Base-by-base conservation (phyloP, 75 land plant species). In the Pinus tabuliformis region DNA sequence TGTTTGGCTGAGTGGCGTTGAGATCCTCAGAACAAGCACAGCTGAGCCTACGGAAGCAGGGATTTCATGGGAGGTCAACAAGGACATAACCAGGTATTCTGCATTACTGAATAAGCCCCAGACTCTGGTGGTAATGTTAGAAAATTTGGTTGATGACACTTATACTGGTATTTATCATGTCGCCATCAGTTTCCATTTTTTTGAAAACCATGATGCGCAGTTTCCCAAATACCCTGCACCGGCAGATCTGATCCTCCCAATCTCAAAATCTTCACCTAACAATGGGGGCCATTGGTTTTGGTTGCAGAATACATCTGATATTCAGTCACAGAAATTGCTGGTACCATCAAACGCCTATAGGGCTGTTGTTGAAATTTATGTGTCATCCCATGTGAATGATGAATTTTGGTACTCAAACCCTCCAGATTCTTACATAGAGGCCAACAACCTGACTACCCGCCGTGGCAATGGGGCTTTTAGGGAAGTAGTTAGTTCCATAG, bases 161-260 rank as follows among this genome's bases (percentile, higher is more conserved):
- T 97, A 94, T 73, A 92, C 94, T 52, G 99, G 99, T 6, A 58
- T 95, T 6, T 97, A 90, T 87, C 91, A 89, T 78, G 95, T 94
- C 59, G 87, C 87, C 21, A 16, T 91, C n/a, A 75, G 78, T 18
- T 16, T 88, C 54, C 82, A 92, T 74, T 92, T 95, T 78, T 97
- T 92, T 80, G 77, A 39, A 5, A 17, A 15, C 37, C 37, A 45
- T 7, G 62, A 65, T 54, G 39, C 36, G n/a, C 60, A 39, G 5
- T 26, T 36, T 1, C 15, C 33, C 6, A 49, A 56, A 56, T 74
- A 68, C 59, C 15, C 52, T 5, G 56, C 81, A 21, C 39, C 58
- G 33, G 83, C 65, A 17, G 39, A 61, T 75, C 78, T 56, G 73
- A 70, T 39, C 72, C 70, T 36, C 89, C 96, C 42, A 90, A 93